Percentiles rank a stretch among this genome's conserved stretches.
Evolutionary conservation across 768 basidiomycete species (phyloP).

Genomic region (Trametes cubensis): DNA sequence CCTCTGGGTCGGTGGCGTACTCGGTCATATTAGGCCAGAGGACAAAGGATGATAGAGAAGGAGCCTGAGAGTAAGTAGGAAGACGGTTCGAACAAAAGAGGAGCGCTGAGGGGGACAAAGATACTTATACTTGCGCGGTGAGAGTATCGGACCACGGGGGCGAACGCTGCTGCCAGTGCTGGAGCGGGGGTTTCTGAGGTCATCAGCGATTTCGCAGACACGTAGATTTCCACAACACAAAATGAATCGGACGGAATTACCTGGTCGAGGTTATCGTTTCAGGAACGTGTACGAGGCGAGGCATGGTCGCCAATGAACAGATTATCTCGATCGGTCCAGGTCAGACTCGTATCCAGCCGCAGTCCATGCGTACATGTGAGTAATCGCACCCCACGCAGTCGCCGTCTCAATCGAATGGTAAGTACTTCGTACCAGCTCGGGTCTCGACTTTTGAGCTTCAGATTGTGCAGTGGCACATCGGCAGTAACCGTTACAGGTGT

Average conservation of each 20-base stretch:
- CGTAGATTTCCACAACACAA: constrained; percentile 16
- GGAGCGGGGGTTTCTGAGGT: constrained; percentile 22
- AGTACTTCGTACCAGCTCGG: too few species aligned
- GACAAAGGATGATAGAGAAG: constrained; percentile 17
- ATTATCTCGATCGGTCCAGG: constrained; percentile 24
- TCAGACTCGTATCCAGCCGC: constrained; percentile 20
- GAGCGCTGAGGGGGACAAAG: constrained; percentile 15
- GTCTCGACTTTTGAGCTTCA: too few species aligned
- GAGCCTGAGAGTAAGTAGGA: constrained; percentile 15
- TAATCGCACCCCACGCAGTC: not conserved
- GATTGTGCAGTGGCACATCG: too few species aligned
- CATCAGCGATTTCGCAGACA: constrained; percentile 13
- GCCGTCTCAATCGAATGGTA: not conserved
- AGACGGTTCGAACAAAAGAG: constrained; percentile 24
- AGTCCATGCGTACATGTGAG: not conserved
- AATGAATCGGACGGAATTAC: constrained; percentile 20
- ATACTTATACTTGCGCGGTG: constrained; percentile 25
- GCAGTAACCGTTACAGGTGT: too few species aligned
- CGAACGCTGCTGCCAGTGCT: constrained; percentile 20
- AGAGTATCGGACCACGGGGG: constrained; percentile 21
- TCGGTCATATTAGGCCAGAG: constrained; percentile 55
- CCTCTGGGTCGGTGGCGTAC: constrained; percentile 61
- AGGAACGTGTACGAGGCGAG: constrained; percentile 33
- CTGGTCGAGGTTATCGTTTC: constrained; percentile 19
- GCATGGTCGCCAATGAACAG: constrained; percentile 21